Percentiles rank a stretch among this genome's conserved stretches.
phyloP scores from a whole-genome alignment of 2,329 filamentous ascomycete species.

The Tricladium varicosporioides region DNA sequence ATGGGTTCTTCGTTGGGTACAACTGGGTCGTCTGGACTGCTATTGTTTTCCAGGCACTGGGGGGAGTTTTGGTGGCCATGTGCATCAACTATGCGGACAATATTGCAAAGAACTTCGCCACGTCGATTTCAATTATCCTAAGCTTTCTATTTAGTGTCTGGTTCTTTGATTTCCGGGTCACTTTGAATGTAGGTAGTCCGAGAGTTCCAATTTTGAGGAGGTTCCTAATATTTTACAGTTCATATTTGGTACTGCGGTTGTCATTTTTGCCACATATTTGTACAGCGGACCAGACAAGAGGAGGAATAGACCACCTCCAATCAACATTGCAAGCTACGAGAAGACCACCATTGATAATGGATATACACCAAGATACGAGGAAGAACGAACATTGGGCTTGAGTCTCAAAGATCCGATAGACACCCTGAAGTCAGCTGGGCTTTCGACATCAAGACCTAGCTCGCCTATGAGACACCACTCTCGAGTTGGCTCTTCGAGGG shows the following conservation, averaged over 20 bases:
- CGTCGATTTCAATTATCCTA: conserved; percentile 85
- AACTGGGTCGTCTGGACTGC: conserved; percentile 89
- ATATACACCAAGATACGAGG: conserved; percentile 33
- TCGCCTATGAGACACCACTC: conserved; percentile 46
- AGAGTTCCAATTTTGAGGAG: no score
- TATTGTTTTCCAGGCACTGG: conserved; percentile 77
- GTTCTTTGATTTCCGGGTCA: conserved; percentile 79
- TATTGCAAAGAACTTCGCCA: conserved; percentile 91
- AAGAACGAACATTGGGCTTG: conserved; percentile 18
- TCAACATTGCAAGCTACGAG: conserved; percentile 72
- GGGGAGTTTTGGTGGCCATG: conserved; percentile 79
- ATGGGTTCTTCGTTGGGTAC: conserved; percentile 93
- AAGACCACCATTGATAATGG: conserved; percentile 49
- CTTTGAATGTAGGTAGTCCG: conserved; percentile 59
- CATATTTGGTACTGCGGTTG: conserved; percentile 72
- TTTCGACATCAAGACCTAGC: conserved; percentile 51
- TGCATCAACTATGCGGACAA: conserved; percentile 84
- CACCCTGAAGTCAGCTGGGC: conserved; percentile 41
- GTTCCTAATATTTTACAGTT: conserved; percentile 56
- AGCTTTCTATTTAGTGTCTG: conserved; percentile 82
- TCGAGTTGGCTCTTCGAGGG: conserved; percentile 38
- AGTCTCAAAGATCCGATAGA: conserved; percentile 32
- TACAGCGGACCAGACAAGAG: conserved; percentile 69
- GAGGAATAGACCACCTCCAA: conserved; percentile 59
- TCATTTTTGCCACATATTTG: conserved; percentile 79